A percentile compares a stretch with the other conserved stretches of the same genome.
These are phyloP conservation scores for Mallotus nudiflorus DNA, from an alignment of 345 rosid genomes.

Conservation along the genomic window DNA sequence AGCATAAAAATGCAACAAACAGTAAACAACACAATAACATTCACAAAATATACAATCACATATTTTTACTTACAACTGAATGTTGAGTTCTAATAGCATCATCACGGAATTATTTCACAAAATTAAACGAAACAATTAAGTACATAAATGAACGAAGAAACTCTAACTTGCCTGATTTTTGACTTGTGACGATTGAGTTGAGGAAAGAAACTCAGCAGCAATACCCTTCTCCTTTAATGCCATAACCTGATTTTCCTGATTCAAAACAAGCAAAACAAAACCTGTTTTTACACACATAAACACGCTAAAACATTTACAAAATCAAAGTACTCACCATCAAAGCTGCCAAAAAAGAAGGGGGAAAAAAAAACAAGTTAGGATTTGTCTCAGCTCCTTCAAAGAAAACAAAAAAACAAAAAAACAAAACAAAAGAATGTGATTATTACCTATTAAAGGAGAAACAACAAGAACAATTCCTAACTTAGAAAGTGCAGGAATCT, in stretches of 20 bases:
- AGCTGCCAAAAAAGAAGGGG: conserved; percentile 50
- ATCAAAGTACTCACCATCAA: conserved; percentile 63
- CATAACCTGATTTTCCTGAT: conserved; percentile 88
- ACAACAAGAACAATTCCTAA: conserved; percentile 88
- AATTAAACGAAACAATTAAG: neutral
- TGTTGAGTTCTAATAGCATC: no score
- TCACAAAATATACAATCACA: no score
- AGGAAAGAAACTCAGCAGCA: conserved; percentile 88
- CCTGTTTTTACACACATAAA: neutral
- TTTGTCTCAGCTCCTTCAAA: neutral
- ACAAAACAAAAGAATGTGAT: no score
- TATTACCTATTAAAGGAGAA: conserved; percentile 86
- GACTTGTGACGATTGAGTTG: conserved; percentile 62
- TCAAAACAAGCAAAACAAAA: conserved; percentile 6
- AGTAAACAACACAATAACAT: neutral
- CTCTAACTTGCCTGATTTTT: conserved; percentile 51
- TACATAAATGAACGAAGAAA: neutral
- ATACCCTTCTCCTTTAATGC: conserved; percentile 88
- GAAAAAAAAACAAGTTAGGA: neutral
- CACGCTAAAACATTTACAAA: neutral
- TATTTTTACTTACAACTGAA: no score
- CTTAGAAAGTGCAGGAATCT: conserved; percentile 88
- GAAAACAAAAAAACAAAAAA: neutral
- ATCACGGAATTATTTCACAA: no score
- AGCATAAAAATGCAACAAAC: no score